A percentile compares a stretch with the other conserved stretches of the same genome.
Conservation (phyloP, 2,329 filamentous ascomycete genomes). For the Diaporthe capsici region DNA sequence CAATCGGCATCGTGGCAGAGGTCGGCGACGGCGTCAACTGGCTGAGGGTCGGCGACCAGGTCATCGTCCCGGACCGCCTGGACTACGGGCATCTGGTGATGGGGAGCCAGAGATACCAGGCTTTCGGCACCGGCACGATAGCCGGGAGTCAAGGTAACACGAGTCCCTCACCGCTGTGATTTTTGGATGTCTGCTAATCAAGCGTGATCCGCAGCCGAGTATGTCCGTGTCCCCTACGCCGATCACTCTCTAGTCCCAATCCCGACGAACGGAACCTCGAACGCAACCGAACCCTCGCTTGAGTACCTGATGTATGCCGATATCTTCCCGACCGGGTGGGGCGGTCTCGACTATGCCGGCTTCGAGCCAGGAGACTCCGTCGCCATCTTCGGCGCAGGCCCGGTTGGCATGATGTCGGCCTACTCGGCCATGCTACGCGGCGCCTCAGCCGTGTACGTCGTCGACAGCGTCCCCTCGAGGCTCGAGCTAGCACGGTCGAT, state of each 20-base stretch:
- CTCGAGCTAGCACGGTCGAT: slow-evolving; percentile 44
- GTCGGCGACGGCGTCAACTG: slow-evolving; percentile 53
- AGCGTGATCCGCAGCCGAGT: slow-evolving; percentile 4
- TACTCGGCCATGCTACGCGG: slow-evolving; percentile 47
- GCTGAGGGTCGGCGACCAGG: slow-evolving; percentile 55
- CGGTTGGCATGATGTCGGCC: slow-evolving; percentile 46
- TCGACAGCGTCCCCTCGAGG: slow-evolving; percentile 45
- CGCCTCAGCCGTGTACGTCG: slow-evolving; percentile 43
- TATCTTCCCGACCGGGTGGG: slow-evolving; percentile 57
- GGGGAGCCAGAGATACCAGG: not conserved
- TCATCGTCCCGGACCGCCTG: slow-evolving; percentile 51
- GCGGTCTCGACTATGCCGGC: slow-evolving; percentile 52
- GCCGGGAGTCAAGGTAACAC: not conserved
- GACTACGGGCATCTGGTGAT: not conserved
- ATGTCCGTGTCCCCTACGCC: slow-evolving; percentile 8
- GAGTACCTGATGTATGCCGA: slow-evolving; percentile 51
- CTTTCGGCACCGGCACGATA: not conserved
- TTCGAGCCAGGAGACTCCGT: slow-evolving; percentile 53
- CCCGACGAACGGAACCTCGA: slow-evolving; percentile 37
- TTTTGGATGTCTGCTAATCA: not conserved
- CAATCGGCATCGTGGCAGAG: slow-evolving; percentile 55
- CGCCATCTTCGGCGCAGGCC: slow-evolving; percentile 47
- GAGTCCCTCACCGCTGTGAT: not conserved
- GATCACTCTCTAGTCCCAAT: slow-evolving; percentile 41
- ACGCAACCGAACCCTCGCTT: slow-evolving; percentile 20